phyloP scores from a whole-genome alignment of 441 rosid species.

The Erodium texanum region DNA sequence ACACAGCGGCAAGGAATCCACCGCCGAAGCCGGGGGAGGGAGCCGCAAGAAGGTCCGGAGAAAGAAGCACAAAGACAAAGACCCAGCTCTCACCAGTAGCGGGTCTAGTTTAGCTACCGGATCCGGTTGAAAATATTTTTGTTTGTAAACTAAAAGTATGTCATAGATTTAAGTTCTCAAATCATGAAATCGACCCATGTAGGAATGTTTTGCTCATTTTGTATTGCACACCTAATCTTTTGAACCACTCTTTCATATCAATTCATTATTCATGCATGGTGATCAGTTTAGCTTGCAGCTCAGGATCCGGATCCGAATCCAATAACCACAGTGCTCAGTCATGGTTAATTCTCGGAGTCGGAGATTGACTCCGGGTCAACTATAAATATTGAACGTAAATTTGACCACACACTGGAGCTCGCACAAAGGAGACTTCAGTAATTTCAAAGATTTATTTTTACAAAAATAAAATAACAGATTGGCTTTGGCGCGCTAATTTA shows the following conservation, averaged over 20 bases:
- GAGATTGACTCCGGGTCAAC: too few relatives aligned
- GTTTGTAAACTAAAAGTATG: too few relatives aligned
- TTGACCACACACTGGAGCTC: neutral
- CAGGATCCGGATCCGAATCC: too few relatives aligned
- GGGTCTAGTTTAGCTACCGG: neutral
- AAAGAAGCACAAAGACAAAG: neutral
- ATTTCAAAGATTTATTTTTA: neutral
- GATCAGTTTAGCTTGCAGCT: too few relatives aligned
- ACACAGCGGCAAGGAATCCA: neutral
- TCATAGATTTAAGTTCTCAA: too few relatives aligned
- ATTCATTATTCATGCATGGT: neutral
- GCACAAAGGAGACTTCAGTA: neutral
- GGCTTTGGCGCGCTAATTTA: neutral
- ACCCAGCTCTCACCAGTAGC: neutral
- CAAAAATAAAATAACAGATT: neutral
- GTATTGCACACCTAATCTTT: neutral
- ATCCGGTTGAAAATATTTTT: neutral
- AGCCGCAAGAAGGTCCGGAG: neutral
- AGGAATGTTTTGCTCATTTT: neutral
- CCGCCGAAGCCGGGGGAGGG: too few relatives aligned
- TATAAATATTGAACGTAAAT: too few relatives aligned
- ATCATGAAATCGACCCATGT: too few relatives aligned
- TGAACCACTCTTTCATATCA: neutral
- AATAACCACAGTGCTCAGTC: too few relatives aligned
- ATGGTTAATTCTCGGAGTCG: too few relatives aligned